Evolutionary conservation across 2,329 filamentous ascomycete genomes (phyloP), one percentile per base, ranked within the genome.

Genomic region (Shiraia bambusicola): DNA sequence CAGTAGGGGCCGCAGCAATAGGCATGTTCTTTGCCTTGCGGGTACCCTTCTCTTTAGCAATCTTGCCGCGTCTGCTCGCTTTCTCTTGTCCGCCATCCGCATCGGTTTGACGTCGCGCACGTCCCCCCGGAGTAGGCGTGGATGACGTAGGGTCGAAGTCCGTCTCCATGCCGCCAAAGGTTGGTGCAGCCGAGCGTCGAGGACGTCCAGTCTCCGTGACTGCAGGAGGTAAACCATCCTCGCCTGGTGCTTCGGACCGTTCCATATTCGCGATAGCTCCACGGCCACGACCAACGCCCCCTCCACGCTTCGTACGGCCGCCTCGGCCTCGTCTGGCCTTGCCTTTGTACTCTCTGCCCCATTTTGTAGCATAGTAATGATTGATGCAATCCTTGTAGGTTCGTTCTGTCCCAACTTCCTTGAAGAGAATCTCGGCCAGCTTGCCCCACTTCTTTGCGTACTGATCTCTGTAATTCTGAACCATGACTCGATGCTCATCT

Each of bases 351-450:
- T 87, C 84, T 29, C 83, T 79, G 33, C 83, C 77, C 70, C 85
- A 86, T 70, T 82, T 93, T 62, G 85, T 87, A 49, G 87, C 76
- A 66, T 93, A 93, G 69, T 93, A 93, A 66, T 91, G 89, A 61
- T 89, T 85, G 54, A 93, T 93, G 66, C 86, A 89, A 33, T 87
- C 81, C 51, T 86, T 84, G 67, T 88, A 90, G 56, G 87, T 83
- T 16, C 87, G 81, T 22, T 78, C 76, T 1, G 79, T 78, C 5
- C 64, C 64, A 29, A 60, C 59, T 34, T 67, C 61, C 45, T 67
- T 66, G 40, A 65, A 59, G 13, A 92, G 71, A 16, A 77, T 76
- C 44, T 86, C 81, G 4, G 87, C 85, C 43, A 93, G 83, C 55
- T 81, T 83, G 42, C 86, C 86, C 86, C 87, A 93, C 59, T 90